Evolutionary conservation across 1,284 basidiomycete species (phyloP), one percentile per base, ranked within the genome.

Genomic region (Boletus hoseneyae): DNA sequence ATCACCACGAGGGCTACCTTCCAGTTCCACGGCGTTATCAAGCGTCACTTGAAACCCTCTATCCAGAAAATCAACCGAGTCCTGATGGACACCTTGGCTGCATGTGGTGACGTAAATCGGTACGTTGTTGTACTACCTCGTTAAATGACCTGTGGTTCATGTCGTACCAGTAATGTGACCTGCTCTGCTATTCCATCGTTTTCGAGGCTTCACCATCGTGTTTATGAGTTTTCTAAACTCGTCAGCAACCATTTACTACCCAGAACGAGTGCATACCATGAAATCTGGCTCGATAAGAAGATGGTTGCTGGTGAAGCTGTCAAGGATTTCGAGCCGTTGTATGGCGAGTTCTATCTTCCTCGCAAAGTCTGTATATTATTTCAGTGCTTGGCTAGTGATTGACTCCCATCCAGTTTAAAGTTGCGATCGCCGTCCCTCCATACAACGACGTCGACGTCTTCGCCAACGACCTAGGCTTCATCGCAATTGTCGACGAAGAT

Each of bases 21-120:
- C 85, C 96, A 99, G 74, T 99, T 97, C 81, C 96, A 99, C 72
- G 96, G 96, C 55, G 88, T 99, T 59, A 89, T 99, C 76, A 99
- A 99, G 79, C 81, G 82, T 57, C 92, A 99, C 70, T 73, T 99
- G 69, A 99, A 99, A 76, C 85, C 89, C 36, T 90, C 94, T 18
- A 98, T 99, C 66, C 93, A 97, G 73, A 92, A 87, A 51, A 98
- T 99, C 71, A 99, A 99, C 74, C 80, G 87, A 52, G 85, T 80
- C 29, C 69, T 97, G 61, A 77, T 99, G 54, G 97, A 99, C 73
- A 99, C 97, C 5, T 85, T 99, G 54, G 96, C 96, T 42, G 96
- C 97, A 25, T 99, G 97, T 63, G 97, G 96, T 68, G 96, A 99
- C 68, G 97, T 99, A 48, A 99, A 95, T 72, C 77, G 91, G 87